Percentiles rank a stretch among this genome's conserved stretches.
These are phyloP conservation scores for Dioscorea zingiberensis DNA, from an alignment of 106 monocot species.

Conservation along the genomic window DNA sequence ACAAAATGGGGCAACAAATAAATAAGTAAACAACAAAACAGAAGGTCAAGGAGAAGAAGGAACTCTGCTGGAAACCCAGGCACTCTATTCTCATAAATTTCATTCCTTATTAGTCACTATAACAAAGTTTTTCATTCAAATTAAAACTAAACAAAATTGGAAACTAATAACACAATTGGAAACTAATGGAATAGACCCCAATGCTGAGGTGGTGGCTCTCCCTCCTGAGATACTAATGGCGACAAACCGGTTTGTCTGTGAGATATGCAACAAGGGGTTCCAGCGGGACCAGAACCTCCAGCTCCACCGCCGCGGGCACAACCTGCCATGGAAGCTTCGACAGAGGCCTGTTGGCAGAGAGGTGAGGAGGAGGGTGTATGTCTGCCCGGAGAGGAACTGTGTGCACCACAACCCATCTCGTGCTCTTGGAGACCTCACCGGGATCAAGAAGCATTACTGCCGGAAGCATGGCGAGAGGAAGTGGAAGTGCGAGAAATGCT, in stretches of 20 bases:
- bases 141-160: too few relatives aligned
- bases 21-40: too few relatives aligned
- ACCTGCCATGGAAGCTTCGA: slow-evolving; percentile 3
- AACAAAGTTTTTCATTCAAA: too few relatives aligned
- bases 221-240: slow-evolving; percentile 4
- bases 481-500: slow-evolving; percentile 6
- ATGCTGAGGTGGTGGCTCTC: slow-evolving; percentile 5
- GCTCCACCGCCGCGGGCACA: slow-evolving; percentile 2
- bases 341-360: not conserved
- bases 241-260: slow-evolving; percentile 1
- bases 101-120: not conserved
- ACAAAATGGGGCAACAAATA: too few relatives aligned
- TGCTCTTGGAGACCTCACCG: slow-evolving; percentile 22
- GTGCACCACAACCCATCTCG: slow-evolving; percentile 10
- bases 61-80: too few relatives aligned
- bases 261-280: slow-evolving; percentile 6
- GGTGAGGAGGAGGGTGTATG: slow-evolving; percentile 3
- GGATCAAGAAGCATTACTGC: slow-evolving; percentile 24
- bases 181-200: slow-evolving; percentile 1
- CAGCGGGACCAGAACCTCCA: slow-evolving; percentile 5
- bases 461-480: slow-evolving; percentile 14
- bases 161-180: too few relatives aligned
- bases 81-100: not conserved
- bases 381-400: slow-evolving; percentile 11
- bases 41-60: too few relatives aligned